Base-by-base conservation (phyloP, 306 rosid genomes). In the Cicer judaicum region DNA sequence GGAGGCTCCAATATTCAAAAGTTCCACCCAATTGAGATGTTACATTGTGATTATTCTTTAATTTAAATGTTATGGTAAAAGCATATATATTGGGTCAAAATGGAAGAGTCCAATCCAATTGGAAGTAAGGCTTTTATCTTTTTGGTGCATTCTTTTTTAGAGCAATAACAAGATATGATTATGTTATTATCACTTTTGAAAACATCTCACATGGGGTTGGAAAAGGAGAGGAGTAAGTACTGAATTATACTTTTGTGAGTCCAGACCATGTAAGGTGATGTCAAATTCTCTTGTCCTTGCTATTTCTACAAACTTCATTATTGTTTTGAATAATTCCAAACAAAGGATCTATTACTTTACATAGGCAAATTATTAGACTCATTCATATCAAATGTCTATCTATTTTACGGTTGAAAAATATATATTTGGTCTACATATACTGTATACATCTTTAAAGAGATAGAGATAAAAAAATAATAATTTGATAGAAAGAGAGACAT, bases 121-220 rank as follows among this genome's bases (percentile, higher is more conserved):
- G 34, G 64, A 56, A 42, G 55, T 38, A 21, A 40, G 21, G 29
- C 49, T 74, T 73, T 39, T 16, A 10, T 75, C 34, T 18, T 62
- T 74, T 72, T 71, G 53, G 60, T 16, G 65, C 72, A 60, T 60
- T 18, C 66, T 60, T 60, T 10, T 75, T 57, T 72, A 48, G 74
- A 39, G 83, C 78, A 84, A 50, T 64, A 52, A 46, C 71, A 61
- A 38, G 65, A 47, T 68, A 81, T 81, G 79, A 83, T 76, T 76
- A 53, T 82, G 68, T 67, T 88, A 87, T 74, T 43, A 60, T 57
- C 85, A 64, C 91, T 83, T 85, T 84, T 55, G 59, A 78, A 52
- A 14, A 79, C 84, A 75, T 76, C 82, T n/a, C 89, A 84, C 87
- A 80, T 79, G 86, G 75, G 42, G 41, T 12, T 42, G 12, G 48